phyloP scores from a whole-genome alignment of 805 yeast genomes.

The Metschnikowia bowlesiae region DNA sequence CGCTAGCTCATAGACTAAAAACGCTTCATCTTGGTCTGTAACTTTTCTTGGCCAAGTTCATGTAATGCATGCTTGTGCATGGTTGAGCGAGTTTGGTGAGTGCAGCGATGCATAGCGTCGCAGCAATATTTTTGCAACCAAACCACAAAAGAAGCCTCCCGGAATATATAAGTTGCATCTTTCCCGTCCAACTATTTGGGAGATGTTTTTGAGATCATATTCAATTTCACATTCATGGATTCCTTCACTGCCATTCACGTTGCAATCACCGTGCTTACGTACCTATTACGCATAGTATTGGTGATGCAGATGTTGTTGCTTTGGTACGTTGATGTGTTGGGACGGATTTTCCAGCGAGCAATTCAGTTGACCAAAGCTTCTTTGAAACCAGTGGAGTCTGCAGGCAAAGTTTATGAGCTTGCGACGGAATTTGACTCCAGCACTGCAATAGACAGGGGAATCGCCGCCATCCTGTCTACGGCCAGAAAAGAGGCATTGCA shows the following conservation, averaged over 20 bases:
- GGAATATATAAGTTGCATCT: background rate
- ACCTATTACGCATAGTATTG: background rate
- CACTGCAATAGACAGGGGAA: background rate
- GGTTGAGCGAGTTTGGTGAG: background rate
- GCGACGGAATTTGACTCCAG: background rate
- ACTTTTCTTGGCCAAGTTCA: background rate
- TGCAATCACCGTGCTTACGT: background rate
- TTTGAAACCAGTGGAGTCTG: background rate
- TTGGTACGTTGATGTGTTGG: constrained; percentile 2
- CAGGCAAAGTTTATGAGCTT: background rate
- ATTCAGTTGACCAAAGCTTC: background rate
- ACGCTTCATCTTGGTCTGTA: too few relatives aligned
- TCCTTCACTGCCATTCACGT: background rate
- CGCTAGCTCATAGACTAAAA: background rate
- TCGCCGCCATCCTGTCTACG: background rate
- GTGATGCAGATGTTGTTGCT: background rate
- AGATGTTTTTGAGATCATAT: background rate
- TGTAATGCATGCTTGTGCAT: background rate
- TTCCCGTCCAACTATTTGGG: background rate
- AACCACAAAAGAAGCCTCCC: background rate
- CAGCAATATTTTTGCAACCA: background rate
- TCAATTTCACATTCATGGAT: background rate
- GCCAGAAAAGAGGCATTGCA: background rate
- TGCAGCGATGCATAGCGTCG: background rate
- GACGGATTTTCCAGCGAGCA: background rate